A percentile compares a stretch with the other conserved stretches of the same genome.
phyloP scores from a whole-genome alignment of 2,329 filamentous ascomycete species.

The Fusarium sambucinum region DNA sequence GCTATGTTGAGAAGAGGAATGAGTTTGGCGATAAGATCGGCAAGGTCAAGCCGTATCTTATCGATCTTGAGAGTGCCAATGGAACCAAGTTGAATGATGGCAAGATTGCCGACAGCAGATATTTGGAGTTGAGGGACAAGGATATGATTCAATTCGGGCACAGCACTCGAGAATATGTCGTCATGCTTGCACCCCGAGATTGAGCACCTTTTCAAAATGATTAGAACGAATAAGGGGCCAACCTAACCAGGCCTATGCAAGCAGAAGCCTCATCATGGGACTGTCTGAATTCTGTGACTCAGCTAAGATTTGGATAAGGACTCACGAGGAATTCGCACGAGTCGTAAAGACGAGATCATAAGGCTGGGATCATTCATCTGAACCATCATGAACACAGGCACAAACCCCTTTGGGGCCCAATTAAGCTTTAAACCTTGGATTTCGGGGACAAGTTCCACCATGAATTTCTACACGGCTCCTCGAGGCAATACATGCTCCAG shows the following conservation, averaged over 20 bases:
- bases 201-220: constrained; percentile 39
- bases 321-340: constrained; percentile 1
- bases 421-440: neutral
- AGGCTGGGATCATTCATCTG: neutral
- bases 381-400: neutral
- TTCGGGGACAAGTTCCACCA: neutral
- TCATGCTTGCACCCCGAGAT: constrained; percentile 77
- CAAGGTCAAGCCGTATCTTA: constrained; percentile 85
- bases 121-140: constrained; percentile 87
- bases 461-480: neutral
- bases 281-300: constrained; percentile 15
- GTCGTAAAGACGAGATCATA: neutral
- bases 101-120: constrained; percentile 78
- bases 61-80: constrained; percentile 94
- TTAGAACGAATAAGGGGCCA: neutral
- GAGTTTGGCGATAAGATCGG: constrained; percentile 88
- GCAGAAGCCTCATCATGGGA: neutral
- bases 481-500: neutral
- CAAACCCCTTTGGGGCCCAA: neutral
- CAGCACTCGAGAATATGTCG: constrained; percentile 92
- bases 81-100: constrained; percentile 87
- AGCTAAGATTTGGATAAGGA: constrained; percentile 1
- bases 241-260: neutral
- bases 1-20: constrained; percentile 83
- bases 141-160: constrained; percentile 90